These are phyloP conservation scores for Acacia pycnantha DNA, from an alignment of 331 rosid species.

Conservation along the genomic window DNA sequence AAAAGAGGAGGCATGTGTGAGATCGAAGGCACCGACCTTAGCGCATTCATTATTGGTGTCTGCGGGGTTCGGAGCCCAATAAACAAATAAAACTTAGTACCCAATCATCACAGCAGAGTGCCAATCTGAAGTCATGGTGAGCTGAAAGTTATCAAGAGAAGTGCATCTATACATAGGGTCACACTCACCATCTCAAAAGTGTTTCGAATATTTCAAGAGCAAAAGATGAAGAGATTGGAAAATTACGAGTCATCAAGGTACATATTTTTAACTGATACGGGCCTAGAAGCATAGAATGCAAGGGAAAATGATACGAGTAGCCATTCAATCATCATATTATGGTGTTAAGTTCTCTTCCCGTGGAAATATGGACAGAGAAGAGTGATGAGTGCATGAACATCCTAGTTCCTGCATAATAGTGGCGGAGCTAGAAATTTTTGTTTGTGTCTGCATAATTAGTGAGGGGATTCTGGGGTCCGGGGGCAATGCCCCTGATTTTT, in stretches of 20 bases:
- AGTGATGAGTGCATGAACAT: neutral
- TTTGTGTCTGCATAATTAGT: too few species aligned
- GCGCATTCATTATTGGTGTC: slow-evolving; percentile 27
- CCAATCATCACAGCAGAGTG: neutral
- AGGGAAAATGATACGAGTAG: neutral
- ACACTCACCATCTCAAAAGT: neutral
- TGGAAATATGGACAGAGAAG: neutral
- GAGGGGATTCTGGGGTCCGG: too few species aligned
- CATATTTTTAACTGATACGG: neutral
- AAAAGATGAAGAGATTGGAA: neutral
- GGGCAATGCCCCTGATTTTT: too few species aligned
- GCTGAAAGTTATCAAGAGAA: neutral
- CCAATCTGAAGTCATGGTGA: neutral
- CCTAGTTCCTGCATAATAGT: too few species aligned
- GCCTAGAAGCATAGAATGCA: neutral
- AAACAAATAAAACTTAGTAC: neutral
- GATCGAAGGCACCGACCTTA: slow-evolving; percentile 23
- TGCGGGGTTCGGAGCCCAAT: slow-evolving; percentile 1
- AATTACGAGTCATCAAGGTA: neutral
- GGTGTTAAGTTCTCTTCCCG: neutral
- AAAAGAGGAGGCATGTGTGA: neutral
- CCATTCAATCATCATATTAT: neutral
- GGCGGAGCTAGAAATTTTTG: too few species aligned
- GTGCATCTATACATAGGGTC: neutral
- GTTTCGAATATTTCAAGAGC: neutral